Percentiles rank a stretch among this genome's conserved stretches.
Evolutionary conservation across 106 monocot species (phyloP).

Genomic region (Phalaenopsis aphrodite): DNA sequence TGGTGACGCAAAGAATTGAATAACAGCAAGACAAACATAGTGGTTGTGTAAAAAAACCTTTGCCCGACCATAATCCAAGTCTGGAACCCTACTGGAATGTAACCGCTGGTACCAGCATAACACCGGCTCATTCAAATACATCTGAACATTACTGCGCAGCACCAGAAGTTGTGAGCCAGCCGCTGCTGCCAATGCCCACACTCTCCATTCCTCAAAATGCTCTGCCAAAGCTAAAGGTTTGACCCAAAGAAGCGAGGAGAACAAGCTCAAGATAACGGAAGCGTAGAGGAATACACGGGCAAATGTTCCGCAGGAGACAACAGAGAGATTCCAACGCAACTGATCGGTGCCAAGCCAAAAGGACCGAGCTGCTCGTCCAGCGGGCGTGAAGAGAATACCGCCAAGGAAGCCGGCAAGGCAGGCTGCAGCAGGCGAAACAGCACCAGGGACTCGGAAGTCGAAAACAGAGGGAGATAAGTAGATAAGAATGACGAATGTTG

Average conservation of each 20-base stretch:
- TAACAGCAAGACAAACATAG: slow-evolving; percentile 50
- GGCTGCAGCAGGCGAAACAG: slow-evolving; percentile 5
- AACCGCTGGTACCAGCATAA: slow-evolving; percentile 90
- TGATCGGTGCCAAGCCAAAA: slow-evolving; percentile 96
- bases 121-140: slow-evolving; percentile 84
- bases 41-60: slow-evolving; percentile 90
- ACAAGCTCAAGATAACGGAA: slow-evolving; percentile 23
- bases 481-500: slow-evolving; percentile 7
- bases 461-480: slow-evolving; percentile 28
- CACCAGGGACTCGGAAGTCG: slow-evolving; percentile 19
- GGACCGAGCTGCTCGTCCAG: slow-evolving; percentile 37
- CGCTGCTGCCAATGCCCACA: slow-evolving; percentile 28
- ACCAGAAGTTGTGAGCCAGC: slow-evolving; percentile 41
- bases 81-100: slow-evolving; percentile 43
- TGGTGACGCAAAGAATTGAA: slow-evolving; percentile 68
- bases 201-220: slow-evolving; percentile 1
- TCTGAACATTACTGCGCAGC: slow-evolving; percentile 55
- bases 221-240: slow-evolving; percentile 12
- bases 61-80: slow-evolving; percentile 73
- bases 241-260: slow-evolving; percentile 34
- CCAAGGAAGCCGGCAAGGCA: slow-evolving; percentile 23
- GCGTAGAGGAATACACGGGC: slow-evolving; percentile 23
- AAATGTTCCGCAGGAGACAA: slow-evolving; percentile 40
- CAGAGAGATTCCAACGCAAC: slow-evolving; percentile 55
- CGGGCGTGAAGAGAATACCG: slow-evolving; percentile 39